phyloP scores from a whole-genome alignment of 495 filamentous ascomycete species.

The Tricharina praecox region DNA sequence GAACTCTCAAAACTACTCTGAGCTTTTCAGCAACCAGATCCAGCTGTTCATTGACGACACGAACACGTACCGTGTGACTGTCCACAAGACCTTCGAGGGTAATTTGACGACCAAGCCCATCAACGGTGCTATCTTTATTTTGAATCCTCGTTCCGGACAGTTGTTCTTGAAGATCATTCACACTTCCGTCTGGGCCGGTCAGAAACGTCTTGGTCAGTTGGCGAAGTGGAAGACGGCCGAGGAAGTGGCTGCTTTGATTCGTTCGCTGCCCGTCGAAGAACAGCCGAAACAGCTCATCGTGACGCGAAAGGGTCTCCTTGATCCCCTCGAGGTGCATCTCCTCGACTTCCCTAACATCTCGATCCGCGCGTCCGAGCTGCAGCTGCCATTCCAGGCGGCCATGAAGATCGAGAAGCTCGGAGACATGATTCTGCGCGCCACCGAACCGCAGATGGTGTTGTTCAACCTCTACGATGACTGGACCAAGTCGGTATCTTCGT shows the following conservation, averaged over 20 bases:
- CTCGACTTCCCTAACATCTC: constrained; percentile 99
- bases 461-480: constrained; percentile 99
- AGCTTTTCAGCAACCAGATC: constrained; percentile 97
- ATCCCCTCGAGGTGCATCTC: constrained; percentile 93
- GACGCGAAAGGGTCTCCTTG: constrained; percentile 88
- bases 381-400: constrained; percentile 96
- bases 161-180: constrained; percentile 99
- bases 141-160: constrained; percentile 95
- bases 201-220: constrained; percentile 95
- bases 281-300: constrained; percentile 99
- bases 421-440: constrained; percentile 96
- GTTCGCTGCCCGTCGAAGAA: constrained; percentile 93
- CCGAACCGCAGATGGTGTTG: constrained; percentile 97
- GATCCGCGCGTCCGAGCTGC: constrained; percentile 92
- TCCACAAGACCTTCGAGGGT: constrained; percentile 99
- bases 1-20: constrained; percentile 98
- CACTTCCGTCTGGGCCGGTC: constrained; percentile 97
- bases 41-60: constrained; percentile 99
- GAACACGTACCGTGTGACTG: constrained; percentile 98
- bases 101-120: constrained; percentile 99
- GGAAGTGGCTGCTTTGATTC: constrained; percentile 96
- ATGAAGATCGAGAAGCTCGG: constrained; percentile 99
- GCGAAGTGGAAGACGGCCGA: constrained; percentile 99
- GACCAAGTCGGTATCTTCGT: constrained; percentile 95
- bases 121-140: constrained; percentile 99